Evolutionary conservation across 441 rosid species (phyloP), one percentile per base, ranked within the genome.

Genomic region (Daphne laureola): DNA sequence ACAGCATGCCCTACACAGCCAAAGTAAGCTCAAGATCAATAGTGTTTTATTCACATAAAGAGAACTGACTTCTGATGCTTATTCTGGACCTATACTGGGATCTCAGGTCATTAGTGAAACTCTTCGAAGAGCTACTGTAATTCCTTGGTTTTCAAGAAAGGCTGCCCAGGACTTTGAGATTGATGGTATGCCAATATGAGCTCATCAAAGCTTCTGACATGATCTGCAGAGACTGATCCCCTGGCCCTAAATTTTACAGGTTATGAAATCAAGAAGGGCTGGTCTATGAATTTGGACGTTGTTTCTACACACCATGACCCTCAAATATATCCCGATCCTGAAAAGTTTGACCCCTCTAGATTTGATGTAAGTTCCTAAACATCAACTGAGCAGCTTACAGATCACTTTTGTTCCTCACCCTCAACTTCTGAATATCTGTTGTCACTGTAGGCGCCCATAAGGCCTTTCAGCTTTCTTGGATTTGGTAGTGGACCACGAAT

Each of bases 271-370:
- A 56, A 67, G 77, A 74, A 74, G 67, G 84, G 83, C 4, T 74
- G 90, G 87, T 80, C 84, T 2, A 15, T 83, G 36, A 83, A 80
- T 75, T 61, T 83, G 79, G 90, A 83, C 49, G 84, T 83, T 54
- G 87, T 78, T 42, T 80, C 84, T 12, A 80, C 78, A 53, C 87
- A 80, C 62, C 86, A 80, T 43, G 83, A 83, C 48, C 78, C 79
- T 0, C 69, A 67, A 61, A 25, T 67, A 46, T 80, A 69, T 63
- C 71, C 72, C 0, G 52, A 79, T 38, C 86, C 90, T 0, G 45
- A 76, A 42, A 74, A 65, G 54, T 80, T 80, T 15, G 49, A 75
- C 43, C 90, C 82, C 12, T 62, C 78, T 12, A 72, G 83, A 72
- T 83, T 79, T 50, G 77, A 74, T 17, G 90, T 80, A 66, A 69